These are phyloP conservation scores for Calycina herbarum DNA, from an alignment of 2,329 filamentous ascomycete species.

Conservation along the genomic window DNA sequence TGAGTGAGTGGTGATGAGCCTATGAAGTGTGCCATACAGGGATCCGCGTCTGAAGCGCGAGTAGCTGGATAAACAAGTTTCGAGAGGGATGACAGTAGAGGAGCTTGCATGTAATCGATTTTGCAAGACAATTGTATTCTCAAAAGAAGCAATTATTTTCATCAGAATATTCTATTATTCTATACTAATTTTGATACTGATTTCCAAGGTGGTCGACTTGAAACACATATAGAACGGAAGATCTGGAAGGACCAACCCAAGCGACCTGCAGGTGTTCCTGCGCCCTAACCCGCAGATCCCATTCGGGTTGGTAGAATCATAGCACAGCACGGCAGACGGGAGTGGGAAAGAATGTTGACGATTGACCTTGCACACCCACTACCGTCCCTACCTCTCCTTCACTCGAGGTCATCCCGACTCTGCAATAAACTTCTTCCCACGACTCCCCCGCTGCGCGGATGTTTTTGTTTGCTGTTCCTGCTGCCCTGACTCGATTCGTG, in stretches of 20 bases:
- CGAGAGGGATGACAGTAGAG: background rate
- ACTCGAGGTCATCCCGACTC: background rate
- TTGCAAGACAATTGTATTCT: background rate
- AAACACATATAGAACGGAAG: background rate
- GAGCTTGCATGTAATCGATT: background rate
- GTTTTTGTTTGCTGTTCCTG: background rate
- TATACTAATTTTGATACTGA: background rate
- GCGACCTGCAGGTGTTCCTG: background rate
- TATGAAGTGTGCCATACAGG: background rate
- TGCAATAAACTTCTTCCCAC: background rate
- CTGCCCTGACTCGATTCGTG: background rate
- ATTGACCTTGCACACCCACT: background rate
- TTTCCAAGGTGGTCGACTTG: too few relatives aligned
- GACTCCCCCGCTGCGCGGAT: slow-evolving; percentile 6
- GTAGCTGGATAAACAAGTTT: background rate
- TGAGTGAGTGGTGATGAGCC: background rate
- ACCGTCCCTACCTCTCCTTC: background rate
- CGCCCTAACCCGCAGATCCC: background rate
- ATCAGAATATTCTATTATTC: background rate
- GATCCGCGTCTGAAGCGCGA: background rate
- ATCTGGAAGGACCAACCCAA: background rate
- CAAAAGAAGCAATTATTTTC: background rate
- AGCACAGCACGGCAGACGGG: background rate
- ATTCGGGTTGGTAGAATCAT: background rate
- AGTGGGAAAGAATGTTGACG: background rate